Evolutionary conservation across 2,329 filamentous ascomycete species (phyloP).

Genomic region (Cladosporium austrohemisphaericum): DNA sequence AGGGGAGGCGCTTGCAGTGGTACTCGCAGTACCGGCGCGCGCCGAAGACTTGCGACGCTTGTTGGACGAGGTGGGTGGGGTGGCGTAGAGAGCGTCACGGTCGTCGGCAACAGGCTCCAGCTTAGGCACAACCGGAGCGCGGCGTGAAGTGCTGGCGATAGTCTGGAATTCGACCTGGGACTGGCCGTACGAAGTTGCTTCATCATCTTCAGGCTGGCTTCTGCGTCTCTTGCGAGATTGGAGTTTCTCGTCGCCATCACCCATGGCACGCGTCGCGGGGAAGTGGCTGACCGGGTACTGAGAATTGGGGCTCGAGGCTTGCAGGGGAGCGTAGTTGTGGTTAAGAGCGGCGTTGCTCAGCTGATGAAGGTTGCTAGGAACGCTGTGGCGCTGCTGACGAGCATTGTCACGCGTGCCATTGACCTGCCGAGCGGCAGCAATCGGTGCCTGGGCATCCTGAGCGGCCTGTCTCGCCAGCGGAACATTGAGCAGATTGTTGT

Average conservation of each 20-base stretch:
- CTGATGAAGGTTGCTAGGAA: slow-evolving; percentile 9
- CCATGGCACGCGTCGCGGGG: not conserved
- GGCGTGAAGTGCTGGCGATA: not conserved
- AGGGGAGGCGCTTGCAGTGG: slow-evolving; percentile 3
- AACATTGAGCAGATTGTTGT: slow-evolving; percentile 18
- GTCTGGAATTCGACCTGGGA: not conserved
- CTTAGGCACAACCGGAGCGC: not conserved
- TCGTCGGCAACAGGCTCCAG: slow-evolving; percentile 1
- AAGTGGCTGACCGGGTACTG: not conserved
- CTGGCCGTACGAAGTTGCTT: not conserved
- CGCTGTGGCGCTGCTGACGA: slow-evolving; percentile 3
- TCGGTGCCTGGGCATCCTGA: not conserved
- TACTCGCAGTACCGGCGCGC: not conserved
- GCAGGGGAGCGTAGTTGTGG: not conserved
- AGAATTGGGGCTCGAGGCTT: not conserved
- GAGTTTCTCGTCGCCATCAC: not conserved
- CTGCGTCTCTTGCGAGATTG: slow-evolving; percentile 9
- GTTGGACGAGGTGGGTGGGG: not conserved
- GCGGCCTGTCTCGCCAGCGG: slow-evolving; percentile 11
- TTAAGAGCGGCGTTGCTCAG: slow-evolving; percentile 7
- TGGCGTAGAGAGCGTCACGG: not conserved
- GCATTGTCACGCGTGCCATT: not conserved
- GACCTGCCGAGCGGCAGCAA: slow-evolving; percentile 8
- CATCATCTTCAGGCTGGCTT: not conserved
- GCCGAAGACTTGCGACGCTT: slow-evolving; percentile 8